phyloP scores from a whole-genome alignment of 176 grass and related monocot species.

The Olyra latifolia region DNA sequence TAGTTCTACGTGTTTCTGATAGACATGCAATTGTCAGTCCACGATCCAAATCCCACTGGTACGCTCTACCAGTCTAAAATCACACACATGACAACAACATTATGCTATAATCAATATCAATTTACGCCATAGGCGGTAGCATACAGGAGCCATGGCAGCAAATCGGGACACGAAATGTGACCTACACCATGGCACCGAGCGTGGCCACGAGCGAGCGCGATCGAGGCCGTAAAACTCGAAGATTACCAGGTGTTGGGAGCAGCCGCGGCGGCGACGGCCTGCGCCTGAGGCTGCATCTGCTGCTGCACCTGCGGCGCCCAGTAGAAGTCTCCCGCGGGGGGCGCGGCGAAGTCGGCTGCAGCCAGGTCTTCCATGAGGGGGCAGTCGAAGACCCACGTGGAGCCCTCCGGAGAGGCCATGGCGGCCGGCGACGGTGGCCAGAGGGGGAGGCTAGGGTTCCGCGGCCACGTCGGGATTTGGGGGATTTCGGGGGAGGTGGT shows the following conservation, averaged over 20 bases:
- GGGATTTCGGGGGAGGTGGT: neutral
- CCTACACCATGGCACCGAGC: neutral
- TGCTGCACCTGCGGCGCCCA: conserved; percentile 47
- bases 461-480: conserved; percentile 29
- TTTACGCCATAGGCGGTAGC: neutral
- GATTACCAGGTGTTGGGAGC: conserved; percentile 21
- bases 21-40: neutral
- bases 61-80: neutral
- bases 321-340: conserved; percentile 41
- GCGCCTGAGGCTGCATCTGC: conserved; percentile 23
- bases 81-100: neutral
- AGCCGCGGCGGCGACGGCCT: neutral
- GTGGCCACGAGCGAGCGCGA: neutral
- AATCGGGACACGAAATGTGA: conserved; percentile 21
- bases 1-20: neutral
- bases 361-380: conserved; percentile 76
- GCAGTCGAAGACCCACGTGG: conserved; percentile 74
- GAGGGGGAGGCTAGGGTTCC: conserved; percentile 29
- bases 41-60: neutral
- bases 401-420: conserved; percentile 74
- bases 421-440: neutral
- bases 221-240: neutral
- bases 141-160: neutral
- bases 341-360: conserved; percentile 40
- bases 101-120: neutral